These are phyloP conservation scores for Cantharellus cinnabarinus DNA, from an alignment of 768 basidiomycete species.

Conservation along the genomic window DNA sequence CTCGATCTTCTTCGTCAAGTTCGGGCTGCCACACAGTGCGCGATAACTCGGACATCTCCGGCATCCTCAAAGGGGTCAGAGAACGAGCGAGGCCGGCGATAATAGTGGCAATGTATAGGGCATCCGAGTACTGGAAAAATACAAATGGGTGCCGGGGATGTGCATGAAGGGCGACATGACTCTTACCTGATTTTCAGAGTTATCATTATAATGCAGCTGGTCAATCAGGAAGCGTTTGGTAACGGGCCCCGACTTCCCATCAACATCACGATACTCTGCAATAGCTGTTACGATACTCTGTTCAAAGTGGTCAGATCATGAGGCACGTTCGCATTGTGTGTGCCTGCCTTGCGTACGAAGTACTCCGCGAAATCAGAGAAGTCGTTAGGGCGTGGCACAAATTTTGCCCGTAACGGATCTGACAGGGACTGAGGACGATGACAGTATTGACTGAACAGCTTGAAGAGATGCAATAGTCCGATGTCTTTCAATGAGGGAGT, in stretches of 20 bases:
- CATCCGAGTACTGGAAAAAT: slow-evolving; percentile 58
- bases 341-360: slow-evolving; percentile 74
- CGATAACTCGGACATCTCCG: slow-evolving; percentile 60
- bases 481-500: slow-evolving; percentile 63
- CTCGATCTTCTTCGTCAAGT: slow-evolving; percentile 45
- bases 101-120: slow-evolving; percentile 71
- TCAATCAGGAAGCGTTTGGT: slow-evolving; percentile 80
- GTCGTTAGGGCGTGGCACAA: slow-evolving; percentile 89
- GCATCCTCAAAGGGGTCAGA: slow-evolving; percentile 52
- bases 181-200: slow-evolving; percentile 69
- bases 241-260: slow-evolving; percentile 67
- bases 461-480: slow-evolving; percentile 89
- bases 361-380: slow-evolving; percentile 84
- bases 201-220: slow-evolving; percentile 88
- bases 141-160: not conserved
- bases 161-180: not conserved
- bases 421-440: slow-evolving; percentile 70
- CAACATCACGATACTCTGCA: slow-evolving; percentile 68
- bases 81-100: slow-evolving; percentile 68
- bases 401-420: slow-evolving; percentile 68
- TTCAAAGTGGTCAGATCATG: not conserved
- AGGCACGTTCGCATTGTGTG: slow-evolving; percentile 1
- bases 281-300: slow-evolving; percentile 67
- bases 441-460: slow-evolving; percentile 76
- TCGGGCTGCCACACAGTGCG: slow-evolving; percentile 46